Percentiles rank a stretch among this genome's conserved stretches.
Evolutionary conservation across 176 grass and related monocot genomes (phyloP).

Genomic region (Oryza australiensis): DNA sequence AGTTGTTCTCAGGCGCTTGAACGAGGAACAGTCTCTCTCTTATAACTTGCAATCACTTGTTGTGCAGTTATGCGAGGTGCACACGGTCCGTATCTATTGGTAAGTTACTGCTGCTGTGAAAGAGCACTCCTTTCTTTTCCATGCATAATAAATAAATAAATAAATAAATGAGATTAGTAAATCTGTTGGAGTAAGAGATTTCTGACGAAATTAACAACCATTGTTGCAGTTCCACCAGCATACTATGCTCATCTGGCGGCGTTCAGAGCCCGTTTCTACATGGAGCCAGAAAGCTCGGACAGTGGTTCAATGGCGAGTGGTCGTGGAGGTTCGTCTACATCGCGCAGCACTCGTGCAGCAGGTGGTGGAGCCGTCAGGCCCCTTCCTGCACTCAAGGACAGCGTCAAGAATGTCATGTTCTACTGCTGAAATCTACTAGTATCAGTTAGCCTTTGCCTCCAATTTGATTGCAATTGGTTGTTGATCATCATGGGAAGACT

Average conservation of each 20-base stretch:
- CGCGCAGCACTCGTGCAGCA: slow-evolving; percentile 35
- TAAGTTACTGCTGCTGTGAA: slow-evolving; percentile 21
- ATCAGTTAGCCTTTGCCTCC: not conserved
- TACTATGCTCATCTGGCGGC: slow-evolving; percentile 90
- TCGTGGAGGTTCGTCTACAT: slow-evolving; percentile 29
- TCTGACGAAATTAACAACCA: not conserved
- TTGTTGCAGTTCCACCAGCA: slow-evolving; percentile 69
- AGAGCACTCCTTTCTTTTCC: not conserved
- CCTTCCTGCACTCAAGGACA: slow-evolving; percentile 83
- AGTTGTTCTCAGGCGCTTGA: not conserved
- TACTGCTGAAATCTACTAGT: slow-evolving; percentile 54
- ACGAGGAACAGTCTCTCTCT: not conserved
- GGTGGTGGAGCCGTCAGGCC: slow-evolving; percentile 52
- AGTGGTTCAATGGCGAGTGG: slow-evolving; percentile 43
- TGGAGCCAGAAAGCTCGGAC: slow-evolving; percentile 75
- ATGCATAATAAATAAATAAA: not conserved
- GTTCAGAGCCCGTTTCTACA: slow-evolving; percentile 85
- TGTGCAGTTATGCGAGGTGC: slow-evolving; percentile 78
- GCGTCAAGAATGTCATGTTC: slow-evolving; percentile 90
- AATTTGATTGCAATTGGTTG: not conserved
- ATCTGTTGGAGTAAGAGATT: not conserved
- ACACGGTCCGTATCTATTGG: slow-evolving; percentile 88
- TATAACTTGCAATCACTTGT: slow-evolving; percentile 23
- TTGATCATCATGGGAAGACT: not conserved
- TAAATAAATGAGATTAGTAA: not conserved